phyloP scores from a whole-genome alignment of 306 rosid genomes.

The Vachellia pachyceras region DNA sequence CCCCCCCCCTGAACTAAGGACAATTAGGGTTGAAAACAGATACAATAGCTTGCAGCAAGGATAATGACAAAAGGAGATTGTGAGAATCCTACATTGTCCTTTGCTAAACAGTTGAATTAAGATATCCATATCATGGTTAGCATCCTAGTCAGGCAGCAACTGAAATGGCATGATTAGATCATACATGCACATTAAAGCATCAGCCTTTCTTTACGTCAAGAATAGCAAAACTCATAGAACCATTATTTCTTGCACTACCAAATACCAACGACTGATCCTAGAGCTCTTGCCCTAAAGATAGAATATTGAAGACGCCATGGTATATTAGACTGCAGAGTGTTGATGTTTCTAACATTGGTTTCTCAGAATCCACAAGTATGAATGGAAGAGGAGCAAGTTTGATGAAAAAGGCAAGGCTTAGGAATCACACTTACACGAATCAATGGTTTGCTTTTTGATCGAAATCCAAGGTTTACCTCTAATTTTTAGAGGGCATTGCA shows the following conservation, averaged over 20 bases:
- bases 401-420: slow-evolving; percentile 4
- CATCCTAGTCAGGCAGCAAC: neutral
- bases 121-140: slow-evolving; percentile 12
- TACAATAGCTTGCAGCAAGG: no score
- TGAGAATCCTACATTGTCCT: slow-evolving; percentile 20
- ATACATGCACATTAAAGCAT: neutral
- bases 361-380: neutral
- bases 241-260: neutral
- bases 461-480: no score
- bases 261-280: slow-evolving; percentile 16
- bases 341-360: slow-evolving; percentile 12
- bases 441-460: slow-evolving; percentile 76
- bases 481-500: no score
- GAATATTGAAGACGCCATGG: neutral
- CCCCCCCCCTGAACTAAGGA: slow-evolving; percentile 8
- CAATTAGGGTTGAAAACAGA: neutral
- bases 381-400: slow-evolving; percentile 24
- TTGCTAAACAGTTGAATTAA: slow-evolving; percentile 18
- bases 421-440: slow-evolving; percentile 74
- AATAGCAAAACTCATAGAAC: neutral
- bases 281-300: slow-evolving; percentile 6
- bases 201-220: neutral
- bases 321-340: neutral
- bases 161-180: neutral
- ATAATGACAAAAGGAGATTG: neutral